Evolutionary conservation across 2,329 filamentous ascomycete genomes (phyloP).

Genomic region (Fusarium pininemorale): DNA sequence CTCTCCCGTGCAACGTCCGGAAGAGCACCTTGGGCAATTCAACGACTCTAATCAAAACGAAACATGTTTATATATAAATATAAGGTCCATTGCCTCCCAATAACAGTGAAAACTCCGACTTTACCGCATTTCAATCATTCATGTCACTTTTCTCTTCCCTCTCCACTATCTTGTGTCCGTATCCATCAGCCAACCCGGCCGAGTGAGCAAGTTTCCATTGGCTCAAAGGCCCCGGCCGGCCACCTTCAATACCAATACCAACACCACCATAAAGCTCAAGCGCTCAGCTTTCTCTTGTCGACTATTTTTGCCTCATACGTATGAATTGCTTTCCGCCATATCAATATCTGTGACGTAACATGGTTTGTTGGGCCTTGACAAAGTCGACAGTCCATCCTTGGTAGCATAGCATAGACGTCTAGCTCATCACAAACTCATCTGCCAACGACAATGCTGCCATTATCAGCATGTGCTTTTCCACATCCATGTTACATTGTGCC

Average conservation of each 20-base stretch:
- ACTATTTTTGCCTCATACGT: slow-evolving; percentile 10
- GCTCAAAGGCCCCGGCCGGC: slow-evolving; percentile 33
- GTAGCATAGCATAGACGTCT: background rate
- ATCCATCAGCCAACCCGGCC: slow-evolving; percentile 41
- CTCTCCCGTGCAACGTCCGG: slow-evolving; percentile 17
- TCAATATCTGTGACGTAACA: slow-evolving; percentile 3
- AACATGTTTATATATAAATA: background rate
- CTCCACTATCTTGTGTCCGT: slow-evolving; percentile 27
- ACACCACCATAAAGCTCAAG: slow-evolving; percentile 29
- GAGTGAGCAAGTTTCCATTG: slow-evolving; percentile 60
- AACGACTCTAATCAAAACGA: background rate
- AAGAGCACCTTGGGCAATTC: background rate
- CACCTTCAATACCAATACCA: slow-evolving; percentile 40
- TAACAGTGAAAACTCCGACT: background rate
- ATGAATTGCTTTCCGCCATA: background rate
- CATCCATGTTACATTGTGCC: slow-evolving; percentile 15
- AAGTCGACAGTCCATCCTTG: background rate
- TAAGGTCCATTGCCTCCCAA: background rate
- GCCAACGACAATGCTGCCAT: slow-evolving; percentile 12
- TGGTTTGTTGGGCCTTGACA: background rate
- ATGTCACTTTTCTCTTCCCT: slow-evolving; percentile 15
- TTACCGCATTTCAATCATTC: background rate
- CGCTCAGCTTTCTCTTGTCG: slow-evolving; percentile 9
- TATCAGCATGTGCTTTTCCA: slow-evolving; percentile 12
- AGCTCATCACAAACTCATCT: background rate